Conservation (phyloP, 2,329 filamentous ascomycete genomes). For the Malbranchea cinnamomea region DNA sequence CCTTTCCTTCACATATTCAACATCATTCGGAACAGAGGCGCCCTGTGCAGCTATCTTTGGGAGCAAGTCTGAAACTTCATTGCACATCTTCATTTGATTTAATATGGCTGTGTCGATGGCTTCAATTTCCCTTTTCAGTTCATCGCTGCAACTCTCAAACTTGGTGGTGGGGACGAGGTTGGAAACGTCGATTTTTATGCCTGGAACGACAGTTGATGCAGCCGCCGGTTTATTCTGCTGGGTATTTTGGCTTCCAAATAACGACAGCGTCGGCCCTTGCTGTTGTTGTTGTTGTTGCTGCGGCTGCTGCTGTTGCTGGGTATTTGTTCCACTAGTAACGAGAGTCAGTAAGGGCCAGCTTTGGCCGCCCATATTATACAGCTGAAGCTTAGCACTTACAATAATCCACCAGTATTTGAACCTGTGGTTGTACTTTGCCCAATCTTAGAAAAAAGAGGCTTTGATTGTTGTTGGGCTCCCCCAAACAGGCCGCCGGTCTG, state of each 20-base stretch:
- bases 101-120: constrained; percentile 67
- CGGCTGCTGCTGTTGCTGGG: constrained; percentile 12
- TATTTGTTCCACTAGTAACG: constrained; percentile 11
- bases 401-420: constrained; percentile 17
- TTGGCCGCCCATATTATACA: background rate
- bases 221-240: constrained; percentile 21
- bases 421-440: no score
- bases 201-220: constrained; percentile 37
- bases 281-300: constrained; percentile 29
- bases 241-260: constrained; percentile 23
- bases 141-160: constrained; percentile 76
- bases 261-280: constrained; percentile 31
- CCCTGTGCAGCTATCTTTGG: constrained; percentile 49
- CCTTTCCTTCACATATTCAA: constrained; percentile 47
- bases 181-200: constrained; percentile 62
- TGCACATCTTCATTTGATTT: constrained; percentile 56
- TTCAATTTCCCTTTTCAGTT: constrained; percentile 64
- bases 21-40: constrained; percentile 48
- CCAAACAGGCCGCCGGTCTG: no score
- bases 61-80: constrained; percentile 59
- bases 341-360: constrained; percentile 1
- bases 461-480: no score
- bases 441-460: no score
- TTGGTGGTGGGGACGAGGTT: constrained; percentile 76
- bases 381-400: constrained; percentile 17